phyloP scores from a whole-genome alignment of 176 grass and related monocot species.

The Zoysia japonica region DNA sequence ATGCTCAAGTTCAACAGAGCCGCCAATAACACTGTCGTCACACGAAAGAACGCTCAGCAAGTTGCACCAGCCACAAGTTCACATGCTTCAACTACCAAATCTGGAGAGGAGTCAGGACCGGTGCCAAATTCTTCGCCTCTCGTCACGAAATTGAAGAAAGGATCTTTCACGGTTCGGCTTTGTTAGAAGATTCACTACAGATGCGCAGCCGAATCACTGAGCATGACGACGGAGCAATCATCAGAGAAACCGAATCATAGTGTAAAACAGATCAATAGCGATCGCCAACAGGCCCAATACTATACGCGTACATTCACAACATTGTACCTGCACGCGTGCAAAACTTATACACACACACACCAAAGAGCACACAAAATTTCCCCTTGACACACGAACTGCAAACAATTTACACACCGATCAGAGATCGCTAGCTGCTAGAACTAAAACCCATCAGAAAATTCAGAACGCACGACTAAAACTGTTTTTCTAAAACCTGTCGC shows the following conservation, averaged over 20 bases:
- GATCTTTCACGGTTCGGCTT: too few relatives aligned
- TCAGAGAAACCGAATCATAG: neutral
- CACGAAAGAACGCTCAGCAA: too few relatives aligned
- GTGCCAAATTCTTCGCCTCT: too few relatives aligned
- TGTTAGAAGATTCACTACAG: too few relatives aligned
- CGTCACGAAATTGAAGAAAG: too few relatives aligned
- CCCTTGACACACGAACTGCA: neutral
- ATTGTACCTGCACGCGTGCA: neutral
- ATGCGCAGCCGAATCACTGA: neutral
- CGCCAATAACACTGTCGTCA: too few relatives aligned
- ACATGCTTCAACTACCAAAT: too few relatives aligned
- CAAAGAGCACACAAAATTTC: conserved; percentile 31
- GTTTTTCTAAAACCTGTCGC: conserved; percentile 17
- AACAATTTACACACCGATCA: conserved; percentile 21
- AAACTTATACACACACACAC: conserved; percentile 18
- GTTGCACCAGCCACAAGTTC: too few relatives aligned
- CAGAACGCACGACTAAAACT: neutral
- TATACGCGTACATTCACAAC: neutral
- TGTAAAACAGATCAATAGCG: neutral
- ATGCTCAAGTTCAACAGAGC: too few relatives aligned
- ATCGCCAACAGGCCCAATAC: neutral
- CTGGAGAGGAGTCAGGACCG: too few relatives aligned
- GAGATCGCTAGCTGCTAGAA: conserved; percentile 21
- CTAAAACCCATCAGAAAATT: neutral
- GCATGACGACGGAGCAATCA: neutral